A percentile compares a stretch with the other conserved stretches of the same genome.
phyloP scores from a whole-genome alignment of 2,329 filamentous ascomycete genomes.

The Aspergillus brasiliensis region DNA sequence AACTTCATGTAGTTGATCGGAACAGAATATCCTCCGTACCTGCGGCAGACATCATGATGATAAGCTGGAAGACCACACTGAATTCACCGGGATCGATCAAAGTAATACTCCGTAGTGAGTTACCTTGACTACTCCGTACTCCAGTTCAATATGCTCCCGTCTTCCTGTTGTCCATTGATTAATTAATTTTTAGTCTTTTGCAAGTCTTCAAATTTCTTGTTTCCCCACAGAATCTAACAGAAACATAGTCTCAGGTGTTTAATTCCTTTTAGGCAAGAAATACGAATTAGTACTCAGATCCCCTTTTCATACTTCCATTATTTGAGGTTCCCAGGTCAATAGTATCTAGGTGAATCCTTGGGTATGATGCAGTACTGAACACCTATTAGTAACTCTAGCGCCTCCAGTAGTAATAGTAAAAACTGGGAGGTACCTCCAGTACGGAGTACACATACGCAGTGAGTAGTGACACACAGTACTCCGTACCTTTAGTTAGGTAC shows the following conservation, averaged over 20 bases:
- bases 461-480: too few relatives aligned
- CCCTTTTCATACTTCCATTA: not conserved
- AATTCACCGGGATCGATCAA: not conserved
- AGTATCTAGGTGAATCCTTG: not conserved
- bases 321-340: not conserved
- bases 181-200: not conserved
- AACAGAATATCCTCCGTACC: not conserved
- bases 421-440: too few relatives aligned
- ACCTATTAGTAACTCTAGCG: too few relatives aligned
- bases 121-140: too few relatives aligned
- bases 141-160: not conserved
- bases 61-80: not conserved
- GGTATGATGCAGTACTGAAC: too few relatives aligned
- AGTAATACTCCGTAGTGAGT: too few relatives aligned
- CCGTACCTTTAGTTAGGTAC: too few relatives aligned
- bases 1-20: not conserved
- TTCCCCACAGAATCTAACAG: not conserved
- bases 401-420: too few relatives aligned
- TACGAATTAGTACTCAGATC: not conserved
- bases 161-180: not conserved
- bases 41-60: not conserved
- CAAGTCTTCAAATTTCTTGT: not conserved
- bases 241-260: not conserved
- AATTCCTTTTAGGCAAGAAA: not conserved
- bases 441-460: too few relatives aligned